Evolutionary conservation across 73 alveolate species (phyloP).

Genomic region (Paramecium sonneborni): DNA sequence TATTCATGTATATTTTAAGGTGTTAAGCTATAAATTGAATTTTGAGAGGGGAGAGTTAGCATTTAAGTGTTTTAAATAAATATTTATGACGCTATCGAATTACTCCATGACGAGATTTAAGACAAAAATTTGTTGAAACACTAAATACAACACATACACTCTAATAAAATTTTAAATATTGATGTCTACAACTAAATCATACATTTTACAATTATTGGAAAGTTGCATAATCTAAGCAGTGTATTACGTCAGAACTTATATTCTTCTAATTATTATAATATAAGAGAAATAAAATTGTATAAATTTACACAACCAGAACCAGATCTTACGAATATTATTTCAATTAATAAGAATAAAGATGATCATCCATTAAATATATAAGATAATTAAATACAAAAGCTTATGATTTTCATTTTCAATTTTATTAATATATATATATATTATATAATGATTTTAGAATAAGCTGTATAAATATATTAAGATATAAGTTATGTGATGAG

Average conservation of each 20-base stretch:
- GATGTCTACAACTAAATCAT: neutral
- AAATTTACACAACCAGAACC: neutral
- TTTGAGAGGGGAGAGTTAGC: neutral
- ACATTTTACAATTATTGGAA: neutral
- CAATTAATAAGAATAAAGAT: neutral
- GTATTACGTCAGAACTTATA: neutral
- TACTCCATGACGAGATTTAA: conserved; percentile 13
- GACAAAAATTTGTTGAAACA: neutral
- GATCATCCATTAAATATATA: neutral
- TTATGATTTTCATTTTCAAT: neutral
- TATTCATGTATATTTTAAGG: neutral
- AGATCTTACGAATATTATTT: neutral
- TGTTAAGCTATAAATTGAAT: neutral
- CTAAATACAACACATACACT: neutral
- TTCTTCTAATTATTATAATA: neutral
- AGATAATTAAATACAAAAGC: neutral
- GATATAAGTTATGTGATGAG: conserved; percentile 7
- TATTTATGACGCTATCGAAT: conserved; percentile 49
- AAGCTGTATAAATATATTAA: conserved; percentile 38
- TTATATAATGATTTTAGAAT: conserved; percentile 42
- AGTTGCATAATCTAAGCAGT: neutral
- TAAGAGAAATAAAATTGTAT: neutral
- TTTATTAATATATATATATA: neutral
- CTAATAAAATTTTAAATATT: neutral
- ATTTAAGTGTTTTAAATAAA: conserved; percentile 2